Base-by-base conservation (phyloP, 441 rosid genomes). In the Gossypium schwendimanii region DNA sequence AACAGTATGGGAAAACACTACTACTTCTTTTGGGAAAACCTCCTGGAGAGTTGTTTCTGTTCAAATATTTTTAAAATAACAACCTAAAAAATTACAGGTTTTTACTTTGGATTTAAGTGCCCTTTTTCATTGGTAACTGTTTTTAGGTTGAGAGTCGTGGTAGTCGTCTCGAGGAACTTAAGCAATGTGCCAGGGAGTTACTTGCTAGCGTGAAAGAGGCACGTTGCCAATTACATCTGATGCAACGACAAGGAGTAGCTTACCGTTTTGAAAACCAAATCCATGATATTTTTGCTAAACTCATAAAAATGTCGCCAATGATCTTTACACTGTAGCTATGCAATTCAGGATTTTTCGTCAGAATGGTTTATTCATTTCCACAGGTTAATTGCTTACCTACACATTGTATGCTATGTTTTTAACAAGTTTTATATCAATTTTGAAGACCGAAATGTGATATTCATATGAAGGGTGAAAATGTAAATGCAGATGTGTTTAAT, bases 261-360 rank as follows among this genome's bases (percentile, higher is more conserved):
- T 2, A 24, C 3, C 45, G 26, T 55, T 50, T 50, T 26, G 59
- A 26, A 24, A 7, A 67, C 1, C 45, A 67, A 3, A 67, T 67
- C 21, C 53, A 50, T 8, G 24, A 26, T 6, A 9, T 15, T 49
- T 59, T 67, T n/a, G 14, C 33, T 9, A 45, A 45, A 4, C 60
- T 26, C 50, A 17, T n/a, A n/a, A n/a, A n/a, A n/a, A 45, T 24
- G 23, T 45, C 3, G 6, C 44, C 8, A 3, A 9, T 50, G 45
- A 68, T 68, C 59, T 68, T 50, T 68, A 68, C 41, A 67, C 60
- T 3, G 60, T 50, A 2, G 57, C 71, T 11, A 26, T 67, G 59
- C 26, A 15, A 10, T 36, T 63, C 6, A 18, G 55, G 5, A 50
- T 65, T 21, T 18, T 44, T 5, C 12, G 55, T 0, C 41, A 23